A percentile compares a stretch with the other conserved stretches of the same genome.
Conservation (phyloP, 140 eudicot species). For the Stevia rebaudiana region DNA sequence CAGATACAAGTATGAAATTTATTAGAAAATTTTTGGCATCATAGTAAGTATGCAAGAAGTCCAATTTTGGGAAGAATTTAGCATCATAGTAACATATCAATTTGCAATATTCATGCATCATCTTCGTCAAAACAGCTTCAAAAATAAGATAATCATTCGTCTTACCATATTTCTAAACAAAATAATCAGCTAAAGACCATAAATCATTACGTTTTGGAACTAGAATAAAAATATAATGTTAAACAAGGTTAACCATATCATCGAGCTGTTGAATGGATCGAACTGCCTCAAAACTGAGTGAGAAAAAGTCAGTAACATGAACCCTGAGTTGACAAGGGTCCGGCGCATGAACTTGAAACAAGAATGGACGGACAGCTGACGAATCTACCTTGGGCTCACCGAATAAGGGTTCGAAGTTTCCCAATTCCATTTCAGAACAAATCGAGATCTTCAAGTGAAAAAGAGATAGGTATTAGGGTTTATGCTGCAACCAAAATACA, state of each 20-base stretch:
- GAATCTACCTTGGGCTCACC: constrained; percentile 53
- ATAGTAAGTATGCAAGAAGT: too few species aligned
- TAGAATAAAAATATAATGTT: not conserved
- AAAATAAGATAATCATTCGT: too few species aligned
- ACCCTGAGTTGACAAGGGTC: constrained; percentile 30
- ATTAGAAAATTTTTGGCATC: too few species aligned
- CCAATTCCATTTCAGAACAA: constrained; percentile 33
- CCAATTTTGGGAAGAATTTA: too few species aligned
- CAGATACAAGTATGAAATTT: too few species aligned
- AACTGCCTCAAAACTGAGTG: constrained; percentile 40
- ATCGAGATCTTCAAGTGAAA: not conserved
- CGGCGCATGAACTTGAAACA: constrained; percentile 39
- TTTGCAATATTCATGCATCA: too few species aligned
- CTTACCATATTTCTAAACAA: too few species aligned
- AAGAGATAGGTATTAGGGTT: not conserved
- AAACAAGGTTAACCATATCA: constrained; percentile 47
- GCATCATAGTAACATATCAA: too few species aligned
- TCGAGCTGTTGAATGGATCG: constrained; percentile 56
- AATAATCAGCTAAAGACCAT: too few species aligned
- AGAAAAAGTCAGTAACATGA: constrained; percentile 49
- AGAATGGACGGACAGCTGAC: constrained; percentile 34
- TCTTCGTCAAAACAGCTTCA: too few species aligned
- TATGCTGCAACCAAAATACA: not conserved
- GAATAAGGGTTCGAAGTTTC: constrained; percentile 49
- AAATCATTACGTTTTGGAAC: too few species aligned